Conservation (phyloP, 2,329 filamentous ascomycete genomes). For the Parastagonospora nodorum region DNA sequence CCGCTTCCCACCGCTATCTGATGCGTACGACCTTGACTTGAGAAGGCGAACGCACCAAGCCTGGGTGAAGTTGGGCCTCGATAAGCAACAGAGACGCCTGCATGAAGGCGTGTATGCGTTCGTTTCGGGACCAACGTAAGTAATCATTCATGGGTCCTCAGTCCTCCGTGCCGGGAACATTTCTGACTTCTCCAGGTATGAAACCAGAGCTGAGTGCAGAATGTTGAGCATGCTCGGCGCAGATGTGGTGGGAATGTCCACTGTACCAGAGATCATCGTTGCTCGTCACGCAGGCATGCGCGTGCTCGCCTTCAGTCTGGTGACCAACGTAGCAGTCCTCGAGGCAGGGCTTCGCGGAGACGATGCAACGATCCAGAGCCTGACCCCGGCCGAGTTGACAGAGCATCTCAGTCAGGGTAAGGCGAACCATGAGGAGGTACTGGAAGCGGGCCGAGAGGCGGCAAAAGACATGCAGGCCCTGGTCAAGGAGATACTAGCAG, state of each 20-base stretch:
- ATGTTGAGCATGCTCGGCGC: constrained; percentile 65
- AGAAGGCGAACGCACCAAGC: constrained; percentile 61
- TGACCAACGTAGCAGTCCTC: constrained; percentile 68
- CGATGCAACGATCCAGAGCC: constrained; percentile 57
- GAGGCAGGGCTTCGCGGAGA: constrained; percentile 64
- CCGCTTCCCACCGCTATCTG: constrained; percentile 67
- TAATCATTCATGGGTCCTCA: constrained; percentile 2
- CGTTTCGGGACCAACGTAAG: constrained; percentile 65
- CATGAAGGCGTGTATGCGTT: constrained; percentile 71
- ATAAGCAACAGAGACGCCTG: constrained; percentile 56
- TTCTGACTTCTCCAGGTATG: constrained; percentile 54
- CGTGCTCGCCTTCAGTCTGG: constrained; percentile 68
- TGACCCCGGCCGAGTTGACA: constrained; percentile 58
- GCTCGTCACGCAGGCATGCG: constrained; percentile 67
- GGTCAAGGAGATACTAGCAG: constrained; percentile 53
- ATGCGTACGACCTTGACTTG: constrained; percentile 68
- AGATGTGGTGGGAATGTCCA: constrained; percentile 74
- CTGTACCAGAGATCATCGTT: constrained; percentile 70
- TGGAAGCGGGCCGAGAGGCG: constrained; percentile 64
- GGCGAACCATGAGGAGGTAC: constrained; percentile 68
- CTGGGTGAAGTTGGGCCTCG: constrained; percentile 58
- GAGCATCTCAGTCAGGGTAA: constrained; percentile 62
- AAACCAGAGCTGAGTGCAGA: constrained; percentile 68
- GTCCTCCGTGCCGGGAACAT: constrained; percentile 12
- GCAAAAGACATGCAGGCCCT: constrained; percentile 66